These are phyloP conservation scores for Scedosporium dehoogii DNA, from an alignment of 2,329 filamentous ascomycete species.

Conservation along the genomic window DNA sequence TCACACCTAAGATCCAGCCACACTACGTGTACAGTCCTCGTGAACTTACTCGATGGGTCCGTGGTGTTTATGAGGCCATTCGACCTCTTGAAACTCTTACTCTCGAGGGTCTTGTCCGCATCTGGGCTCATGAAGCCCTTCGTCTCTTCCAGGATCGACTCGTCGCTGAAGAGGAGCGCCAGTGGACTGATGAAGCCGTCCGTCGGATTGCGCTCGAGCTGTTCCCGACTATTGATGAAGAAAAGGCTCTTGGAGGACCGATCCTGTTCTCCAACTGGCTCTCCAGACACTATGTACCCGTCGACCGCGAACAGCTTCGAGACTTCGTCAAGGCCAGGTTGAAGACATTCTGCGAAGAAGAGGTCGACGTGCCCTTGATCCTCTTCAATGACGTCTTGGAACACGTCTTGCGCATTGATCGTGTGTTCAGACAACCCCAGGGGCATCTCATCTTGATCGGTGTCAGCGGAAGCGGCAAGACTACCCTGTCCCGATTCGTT, in stretches of 20 bases:
- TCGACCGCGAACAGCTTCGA: conserved; percentile 86
- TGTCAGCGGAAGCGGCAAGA: conserved; percentile 97
- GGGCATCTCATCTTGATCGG: conserved; percentile 97
- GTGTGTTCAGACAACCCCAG: conserved; percentile 96
- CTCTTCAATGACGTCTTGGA: conserved; percentile 99
- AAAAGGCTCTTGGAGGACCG: conserved; percentile 78
- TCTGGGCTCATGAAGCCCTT: conserved; percentile 96
- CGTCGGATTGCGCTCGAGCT: conserved; percentile 77
- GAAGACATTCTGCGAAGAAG: conserved; percentile 98
- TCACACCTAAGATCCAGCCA: conserved; percentile 93
- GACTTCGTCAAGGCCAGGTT: conserved; percentile 97
- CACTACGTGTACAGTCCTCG: conserved; percentile 99
- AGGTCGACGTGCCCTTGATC: conserved; percentile 95
- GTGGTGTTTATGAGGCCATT: conserved; percentile 95
- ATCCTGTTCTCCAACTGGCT: conserved; percentile 99
- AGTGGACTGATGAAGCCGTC: conserved; percentile 89
- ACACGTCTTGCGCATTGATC: conserved; percentile 94
- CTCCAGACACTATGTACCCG: conserved; percentile 95
- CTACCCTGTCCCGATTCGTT: conserved; percentile 92
- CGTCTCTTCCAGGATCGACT: conserved; percentile 96
- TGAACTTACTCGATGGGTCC: conserved; percentile 95
- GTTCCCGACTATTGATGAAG: conserved; percentile 92
- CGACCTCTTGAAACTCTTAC: conserved; percentile 79
- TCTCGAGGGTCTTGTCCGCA: conserved; percentile 84
- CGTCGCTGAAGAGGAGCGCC: conserved; percentile 84